phyloP scores from a whole-genome alignment of 257 asterid species.

The Henckelia pumila region DNA sequence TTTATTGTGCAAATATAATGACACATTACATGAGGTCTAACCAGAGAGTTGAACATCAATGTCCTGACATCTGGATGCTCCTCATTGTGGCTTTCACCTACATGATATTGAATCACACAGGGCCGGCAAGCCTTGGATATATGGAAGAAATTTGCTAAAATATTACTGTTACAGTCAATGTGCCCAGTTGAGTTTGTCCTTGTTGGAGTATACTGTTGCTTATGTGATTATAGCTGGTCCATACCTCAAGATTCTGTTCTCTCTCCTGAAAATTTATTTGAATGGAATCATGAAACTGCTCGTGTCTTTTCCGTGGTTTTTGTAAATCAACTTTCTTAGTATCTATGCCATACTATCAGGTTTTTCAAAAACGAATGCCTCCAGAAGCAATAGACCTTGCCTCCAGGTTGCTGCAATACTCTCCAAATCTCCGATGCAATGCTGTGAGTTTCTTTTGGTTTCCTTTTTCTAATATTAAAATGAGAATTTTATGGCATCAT shows the following conservation, averaged over 20 bases:
- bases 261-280: slow-evolving; percentile 9
- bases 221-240: background rate
- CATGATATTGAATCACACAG: background rate
- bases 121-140: background rate
- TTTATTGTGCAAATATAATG: background rate
- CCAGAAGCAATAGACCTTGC: slow-evolving; percentile 98
- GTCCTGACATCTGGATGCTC: background rate
- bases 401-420: slow-evolving; percentile 88
- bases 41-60: background rate
- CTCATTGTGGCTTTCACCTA: background rate
- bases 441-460: slow-evolving; percentile 56
- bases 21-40: background rate
- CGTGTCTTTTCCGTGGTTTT: background rate
- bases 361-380: slow-evolving; percentile 91
- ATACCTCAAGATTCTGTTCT: background rate
- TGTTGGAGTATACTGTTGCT: slow-evolving; percentile 1
- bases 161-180: background rate
- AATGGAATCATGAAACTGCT: slow-evolving; percentile 1
- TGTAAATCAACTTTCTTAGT: slow-evolving; percentile 1
- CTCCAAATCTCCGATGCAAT: slow-evolving; percentile 95
- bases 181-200: slow-evolving; percentile 1
- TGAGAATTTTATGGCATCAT: background rate
- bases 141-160: background rate
- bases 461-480: background rate
- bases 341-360: slow-evolving; percentile 38